Evolutionary conservation across 2,329 filamentous ascomycete species (phyloP), one percentile per base, ranked within the genome.

Genomic region (Cladosporium halotolerans): DNA sequence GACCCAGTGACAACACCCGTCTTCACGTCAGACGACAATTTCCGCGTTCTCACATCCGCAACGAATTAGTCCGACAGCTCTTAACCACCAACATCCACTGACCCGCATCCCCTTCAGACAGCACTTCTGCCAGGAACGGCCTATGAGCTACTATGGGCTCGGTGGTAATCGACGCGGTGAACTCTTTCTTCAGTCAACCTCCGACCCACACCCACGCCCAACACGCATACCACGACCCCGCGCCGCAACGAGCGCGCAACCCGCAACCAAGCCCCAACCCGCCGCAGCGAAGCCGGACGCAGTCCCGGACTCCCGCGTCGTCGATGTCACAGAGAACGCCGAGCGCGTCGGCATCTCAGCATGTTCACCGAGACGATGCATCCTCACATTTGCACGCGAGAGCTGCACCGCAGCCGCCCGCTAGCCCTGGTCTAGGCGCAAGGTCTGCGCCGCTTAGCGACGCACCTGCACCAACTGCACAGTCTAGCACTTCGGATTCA

Each of bases 81-180:
- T 11, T 11, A 6, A n/a, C 34, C 10, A 18, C 23, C 44, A 41
- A 40, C 51, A 42, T 9, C 52, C 4, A 54, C 59, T 61, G 51
- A 62, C 52, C 23, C 31, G n/a, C 50, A 40, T 41, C 45, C 19
- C 46, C 38, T 49, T 14, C 47, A 50, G 57, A 56, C 52, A 58
- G 47, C 56, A 44, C 34, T 41, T 44, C 45, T 45, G 52, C 45
- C 44, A 53, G 44, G 52, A 49, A 42, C 52, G 46, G 48, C 58
- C 57, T 53, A 60, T 59, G 62, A 60, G 71, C 71, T 74, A 79
- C 75, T 69, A 83, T 83, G 80, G 79, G 78, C 74, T 80, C 79
- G 68, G 71, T 82, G 62, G 73, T 82, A 66, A 71, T 82, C 73
- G 88, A 92, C 76, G 84, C 84, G 75, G 82, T 84, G 73, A 80